phyloP scores from a whole-genome alignment of 75 land plant genomes.

The Gnetum montanum region DNA sequence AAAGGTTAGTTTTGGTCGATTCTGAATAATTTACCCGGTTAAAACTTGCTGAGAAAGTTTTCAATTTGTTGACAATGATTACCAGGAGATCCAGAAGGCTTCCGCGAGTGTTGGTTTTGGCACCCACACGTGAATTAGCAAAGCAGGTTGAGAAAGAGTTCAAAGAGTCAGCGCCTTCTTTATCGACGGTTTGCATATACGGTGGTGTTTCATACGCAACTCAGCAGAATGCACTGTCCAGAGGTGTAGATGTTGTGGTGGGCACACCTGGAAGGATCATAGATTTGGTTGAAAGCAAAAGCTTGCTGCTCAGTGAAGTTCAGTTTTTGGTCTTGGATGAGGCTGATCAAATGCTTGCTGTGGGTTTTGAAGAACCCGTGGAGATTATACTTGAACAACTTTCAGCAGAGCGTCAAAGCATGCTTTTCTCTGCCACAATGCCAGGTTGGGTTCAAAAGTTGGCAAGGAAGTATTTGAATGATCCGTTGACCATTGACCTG shows the following conservation, averaged over 20 bases:
- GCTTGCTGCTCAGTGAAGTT: conserved; percentile 62
- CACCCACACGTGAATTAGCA: conserved; percentile 93
- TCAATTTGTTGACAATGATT: not conserved
- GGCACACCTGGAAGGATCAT: conserved; percentile 94
- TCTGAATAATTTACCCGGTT: not conserved
- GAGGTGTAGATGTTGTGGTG: conserved; percentile 93
- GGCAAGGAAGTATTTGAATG: conserved; percentile 71
- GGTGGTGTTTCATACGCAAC: conserved; percentile 82
- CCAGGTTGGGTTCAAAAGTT: conserved; percentile 89
- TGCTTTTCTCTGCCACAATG: conserved; percentile 99
- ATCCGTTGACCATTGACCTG: conserved; percentile 91
- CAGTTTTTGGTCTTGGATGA: conserved; percentile 81
- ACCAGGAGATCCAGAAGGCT: conserved; percentile 39
- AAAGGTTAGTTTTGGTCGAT: conserved; percentile 14
- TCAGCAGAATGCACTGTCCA: conserved; percentile 61
- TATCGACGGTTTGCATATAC: conserved; percentile 82
- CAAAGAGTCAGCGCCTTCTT: conserved; percentile 78
- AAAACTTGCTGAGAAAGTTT: not conserved
- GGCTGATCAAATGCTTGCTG: conserved; percentile 98
- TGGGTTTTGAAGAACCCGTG: conserved; percentile 96
- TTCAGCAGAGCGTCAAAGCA: conserved; percentile 74
- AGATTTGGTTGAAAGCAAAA: conserved; percentile 62
- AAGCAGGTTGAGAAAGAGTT: conserved; percentile 96
- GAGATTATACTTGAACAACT: conserved; percentile 71
- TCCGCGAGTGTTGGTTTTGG: conserved; percentile 74